Percentiles rank a stretch among this genome's conserved stretches.
Conservation (phyloP, 2,329 filamentous ascomycete species). For the Trichophyton simii region DNA sequence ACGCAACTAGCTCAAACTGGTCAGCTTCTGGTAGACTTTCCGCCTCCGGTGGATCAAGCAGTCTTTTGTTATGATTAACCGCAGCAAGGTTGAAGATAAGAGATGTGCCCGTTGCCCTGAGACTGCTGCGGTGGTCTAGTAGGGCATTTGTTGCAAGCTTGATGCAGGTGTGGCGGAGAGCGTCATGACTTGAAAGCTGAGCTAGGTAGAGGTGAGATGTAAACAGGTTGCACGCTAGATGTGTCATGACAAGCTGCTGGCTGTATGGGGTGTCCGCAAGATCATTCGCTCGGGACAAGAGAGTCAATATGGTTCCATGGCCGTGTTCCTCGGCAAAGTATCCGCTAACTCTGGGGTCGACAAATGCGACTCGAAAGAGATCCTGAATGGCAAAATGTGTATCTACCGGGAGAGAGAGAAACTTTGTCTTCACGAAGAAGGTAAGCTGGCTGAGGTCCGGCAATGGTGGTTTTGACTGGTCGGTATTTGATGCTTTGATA, state of each 20-base stretch:
- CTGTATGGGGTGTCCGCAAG: conserved; percentile 58
- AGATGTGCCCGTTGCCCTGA: conserved; percentile 69
- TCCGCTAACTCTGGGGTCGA: conserved; percentile 65
- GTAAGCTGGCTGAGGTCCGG: conserved; percentile 59
- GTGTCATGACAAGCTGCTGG: conserved; percentile 68
- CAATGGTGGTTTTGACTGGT: conserved; percentile 53
- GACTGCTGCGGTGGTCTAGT: conserved; percentile 62
- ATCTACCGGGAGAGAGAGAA: conserved; percentile 47
- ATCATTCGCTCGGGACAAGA: conserved; percentile 44
- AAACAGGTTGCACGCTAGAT: conserved; percentile 77
- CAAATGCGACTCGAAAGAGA: conserved; percentile 62
- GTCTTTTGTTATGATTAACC: conserved; percentile 54
- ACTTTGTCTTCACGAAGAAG: conserved; percentile 45
- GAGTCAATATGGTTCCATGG: conserved; percentile 49
- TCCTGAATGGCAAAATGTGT: conserved; percentile 73
- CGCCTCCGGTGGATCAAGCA: conserved; percentile 36
- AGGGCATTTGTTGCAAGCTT: conserved; percentile 64
- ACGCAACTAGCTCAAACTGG: conserved; percentile 70
- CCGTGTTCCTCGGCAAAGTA: conserved; percentile 67
- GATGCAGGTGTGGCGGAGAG: conserved; percentile 48
- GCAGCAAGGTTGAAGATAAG: conserved; percentile 72
- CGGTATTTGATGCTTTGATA: conserved; percentile 50
- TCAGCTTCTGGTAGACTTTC: conserved; percentile 54
- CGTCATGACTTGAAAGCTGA: conserved; percentile 43
- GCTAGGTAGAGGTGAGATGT: conserved; percentile 57